Base-by-base conservation (phyloP, 2,329 filamentous ascomycete species). In the Chaetomium strumarium region DNA sequence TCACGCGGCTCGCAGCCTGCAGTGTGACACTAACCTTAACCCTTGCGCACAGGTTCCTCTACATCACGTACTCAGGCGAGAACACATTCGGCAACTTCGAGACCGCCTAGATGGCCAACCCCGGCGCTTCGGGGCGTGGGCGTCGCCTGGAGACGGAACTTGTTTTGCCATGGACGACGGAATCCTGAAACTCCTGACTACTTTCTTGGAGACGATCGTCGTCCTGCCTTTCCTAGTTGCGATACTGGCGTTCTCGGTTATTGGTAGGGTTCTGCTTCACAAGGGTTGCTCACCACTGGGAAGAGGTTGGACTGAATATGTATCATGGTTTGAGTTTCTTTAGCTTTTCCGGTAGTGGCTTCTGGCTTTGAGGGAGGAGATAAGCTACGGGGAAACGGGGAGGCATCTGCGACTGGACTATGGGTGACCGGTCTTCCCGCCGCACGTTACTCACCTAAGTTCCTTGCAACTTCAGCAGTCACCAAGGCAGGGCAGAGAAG, bases 31-130 rank as follows among this genome's bases (percentile, higher is more conserved):
- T 56, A 47, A 56, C 49, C 42, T 16, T 4, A 34, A 11, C n/a
- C 19, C 9, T 19, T 57, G 12, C 48, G 33, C 48, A 37, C 66
- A 90, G 89, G 46, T 96, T 97, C 79, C 81, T 99, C 56, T 99
- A 99, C 79, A 99, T 99, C 76, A 97, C 92, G 65, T 96, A 96
- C 80, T 97, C 92, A 46, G 93, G 93, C 75, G 93, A 97, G 83
- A 99, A 97, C 81, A 99, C 93, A 51, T 99, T 99, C 68, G 93
- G 93, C 68, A 68, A 58, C 39, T 70, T 71, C 57, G 67, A 76
- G 65, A 66, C 67, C 54, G 67, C 63, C 49, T 74, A 66, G 68
- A 58, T 39, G 31, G 45, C 11, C 36, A 29, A 40, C 16, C 14
- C 42, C 30, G 37, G 19, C n/a, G 31, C 30, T 45, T 24, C 24